Evolutionary conservation across 139 green algal species (phyloP), one percentile per base, ranked within the genome.

Genomic region (Picochlorum sp.): DNA sequence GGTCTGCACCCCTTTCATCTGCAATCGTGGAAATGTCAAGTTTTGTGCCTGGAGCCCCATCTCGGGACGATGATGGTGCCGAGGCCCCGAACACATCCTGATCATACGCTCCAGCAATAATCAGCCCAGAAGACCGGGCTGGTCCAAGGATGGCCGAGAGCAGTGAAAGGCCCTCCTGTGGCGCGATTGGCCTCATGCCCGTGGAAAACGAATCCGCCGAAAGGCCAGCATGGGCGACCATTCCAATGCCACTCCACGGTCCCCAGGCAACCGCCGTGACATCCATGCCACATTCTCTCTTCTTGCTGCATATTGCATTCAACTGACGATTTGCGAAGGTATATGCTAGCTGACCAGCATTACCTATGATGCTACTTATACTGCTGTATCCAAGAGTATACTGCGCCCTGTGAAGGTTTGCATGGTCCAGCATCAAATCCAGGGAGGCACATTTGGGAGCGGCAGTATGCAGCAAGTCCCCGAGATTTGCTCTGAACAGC

Each of bases 201-300:
- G 9, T 24, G 8, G 16, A 23, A n/a, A 23, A 23, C 6, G 18
- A 52, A 20, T 20, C 16, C 7, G 16, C 16, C 67, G 45, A 62
- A 45, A 62, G 14, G 26, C 18, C 70, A 50, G 79, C 74, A 83
- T 10, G 77, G 1, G 80, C 75, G 3, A 88, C 89, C 89, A 96
- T 96, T 58, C 89, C 88, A 2, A 45, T 26, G 6, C 49, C 47
- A 24, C 60, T 50, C 77, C 75, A 84, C 4, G 77, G 58, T 4
- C 75, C 77, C 77, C 75, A 84, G 18, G 73, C 65, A 8, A 82
- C 57, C 28, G 45, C 45, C 3, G 2, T 44, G 23, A 58, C 45
- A 15, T 57, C 7, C 6, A 62, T 4, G 8, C 64, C 55, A 52
- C 16, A 52, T 52, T 52, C 16, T 52, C 16, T 52, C 18, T 52